Base-by-base conservation (phyloP, 2,329 filamentous ascomycete genomes). In the Colletotrichum echinochloae region DNA sequence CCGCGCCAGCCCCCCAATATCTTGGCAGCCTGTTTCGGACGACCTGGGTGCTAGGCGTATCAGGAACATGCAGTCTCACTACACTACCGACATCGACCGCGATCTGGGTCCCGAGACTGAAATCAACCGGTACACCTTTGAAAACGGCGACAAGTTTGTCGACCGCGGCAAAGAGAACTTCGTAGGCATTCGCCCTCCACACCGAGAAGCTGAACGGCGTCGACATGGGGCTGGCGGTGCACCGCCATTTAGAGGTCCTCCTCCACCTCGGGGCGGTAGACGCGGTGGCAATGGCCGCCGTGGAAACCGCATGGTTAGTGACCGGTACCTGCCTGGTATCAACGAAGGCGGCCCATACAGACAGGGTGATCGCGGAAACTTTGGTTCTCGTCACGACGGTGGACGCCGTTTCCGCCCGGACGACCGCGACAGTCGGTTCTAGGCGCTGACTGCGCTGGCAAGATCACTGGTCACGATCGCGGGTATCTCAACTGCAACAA, bases 151-250 rank as follows among this genome's bases (percentile, higher is more conserved):
- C 70, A 77, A 80, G 7, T 89, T 94, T 64, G 91, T 94, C 54
- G 92, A 94, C 78, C 86, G 90, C 64, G 92, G 92, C 18, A 89
- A 89, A 20, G 92, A 94, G 78, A 89, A 91, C 46, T 91, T 91
- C 76, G 82, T 89, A 57, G 89, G 89, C 20, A 90, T 91, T 71
- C 83, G 89, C 30, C 89, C 88, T 30, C 89, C 89, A 1, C 85
- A 88, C 70, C 81, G 87, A 12, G 86, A 88, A 75, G 79, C 79
- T 8, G 81, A 84, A 70, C 80, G 81, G 41, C 77, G 78, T 57
- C 76, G 64, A 76, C 74, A 65, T 75, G 76, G 66, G 73, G 55
- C 64, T 14, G 72, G 75, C 11, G 70, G 75, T 9, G 73, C 78
- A 54, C 60, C 63, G 12, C 59, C 67, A 9, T 52, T 49, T 12